Evolutionary conservation across 2,329 filamentous ascomycete genomes (phyloP), one percentile per base, ranked within the genome.

Genomic region (Didymellaceae sp.): DNA sequence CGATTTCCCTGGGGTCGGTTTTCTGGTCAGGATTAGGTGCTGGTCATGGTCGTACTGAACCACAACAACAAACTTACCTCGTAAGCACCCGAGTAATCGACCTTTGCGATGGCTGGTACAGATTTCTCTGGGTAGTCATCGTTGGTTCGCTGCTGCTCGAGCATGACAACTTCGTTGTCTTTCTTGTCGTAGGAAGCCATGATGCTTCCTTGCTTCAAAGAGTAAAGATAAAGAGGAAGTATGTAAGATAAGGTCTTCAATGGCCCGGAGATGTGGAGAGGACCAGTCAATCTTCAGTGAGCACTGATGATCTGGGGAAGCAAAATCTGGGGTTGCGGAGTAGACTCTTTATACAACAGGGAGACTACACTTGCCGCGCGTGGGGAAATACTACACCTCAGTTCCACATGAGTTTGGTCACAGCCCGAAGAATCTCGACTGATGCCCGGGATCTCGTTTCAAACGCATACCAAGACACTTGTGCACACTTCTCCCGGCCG

Each of bases 1-100:
- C 67, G 16, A 72, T 71, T 39, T 70, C 68, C 28, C 57, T 55
- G 5, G 68, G 68, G 28, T 71, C 67, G 9, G 65, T 71, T 57
- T 72, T 71, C 42, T 47, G 22, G 10, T 11, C 14, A 45, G 14
- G 18, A 17, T 32, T 3, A 25, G 46, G 48, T 16, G 43, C 33
- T 34, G 22, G n/a, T 32, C 18, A 3, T 20, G 13, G 25, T 3
- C 16, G 6, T 14, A 25, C 6, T 20, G 7, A n/a, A 5, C 13
- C 4, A 8, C 2, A 18, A 7, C 11, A 13, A 4, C 11, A 9
- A 11, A 35, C 45, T 17, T 16, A 47, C 45, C 52, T 70, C 66
- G 35, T 68, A 58, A 25, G 68, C 67, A 53, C 68, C 67, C 13
- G 66, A 70, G 40, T 71, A 68, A 52, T 70, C 69, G 21, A 64